phyloP scores from a whole-genome alignment of 2,329 filamentous ascomycete genomes.

The Albifimbria verrucaria region DNA sequence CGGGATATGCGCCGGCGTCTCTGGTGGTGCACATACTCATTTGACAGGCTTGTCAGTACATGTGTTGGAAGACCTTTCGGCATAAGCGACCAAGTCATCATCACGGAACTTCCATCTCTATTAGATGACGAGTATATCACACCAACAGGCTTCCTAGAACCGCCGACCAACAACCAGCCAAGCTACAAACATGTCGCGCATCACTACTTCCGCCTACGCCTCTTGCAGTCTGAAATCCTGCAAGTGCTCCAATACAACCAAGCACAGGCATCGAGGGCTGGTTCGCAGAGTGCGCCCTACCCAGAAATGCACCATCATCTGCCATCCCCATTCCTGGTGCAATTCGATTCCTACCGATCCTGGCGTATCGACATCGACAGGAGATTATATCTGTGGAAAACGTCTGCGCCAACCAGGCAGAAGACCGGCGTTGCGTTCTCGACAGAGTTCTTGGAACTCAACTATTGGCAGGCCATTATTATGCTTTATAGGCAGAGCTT shows the following conservation, averaged over 20 bases:
- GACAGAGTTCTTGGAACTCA: slow-evolving; percentile 85
- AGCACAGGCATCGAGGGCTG: slow-evolving; percentile 70
- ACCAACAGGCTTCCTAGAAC: slow-evolving; percentile 65
- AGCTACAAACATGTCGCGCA: slow-evolving; percentile 90
- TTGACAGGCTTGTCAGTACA: slow-evolving; percentile 91
- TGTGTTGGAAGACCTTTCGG: slow-evolving; percentile 92
- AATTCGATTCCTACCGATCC: slow-evolving; percentile 79
- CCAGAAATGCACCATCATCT: slow-evolving; percentile 75
- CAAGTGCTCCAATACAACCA: slow-evolving; percentile 93
- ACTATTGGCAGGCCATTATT: slow-evolving; percentile 97
- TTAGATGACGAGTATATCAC: slow-evolving; percentile 89
- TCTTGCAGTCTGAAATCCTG: slow-evolving; percentile 91
- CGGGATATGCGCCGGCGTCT: slow-evolving; percentile 81
- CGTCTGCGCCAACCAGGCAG: slow-evolving; percentile 69
- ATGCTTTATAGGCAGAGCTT: slow-evolving; percentile 93
- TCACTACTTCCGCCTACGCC: slow-evolving; percentile 84
- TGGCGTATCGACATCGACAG: slow-evolving; percentile 88
- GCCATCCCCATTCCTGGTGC: slow-evolving; percentile 79
- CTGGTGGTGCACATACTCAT: slow-evolving; percentile 97
- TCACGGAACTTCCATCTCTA: slow-evolving; percentile 87
- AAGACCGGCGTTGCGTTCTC: slow-evolving; percentile 88
- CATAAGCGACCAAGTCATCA: slow-evolving; percentile 94
- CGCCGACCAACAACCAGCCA: slow-evolving; percentile 57
- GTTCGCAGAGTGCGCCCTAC: slow-evolving; percentile 61
- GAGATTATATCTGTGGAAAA: slow-evolving; percentile 82